phyloP scores from a whole-genome alignment of 2,329 filamentous ascomycete genomes.

The Paraconiothyrium sp. region DNA sequence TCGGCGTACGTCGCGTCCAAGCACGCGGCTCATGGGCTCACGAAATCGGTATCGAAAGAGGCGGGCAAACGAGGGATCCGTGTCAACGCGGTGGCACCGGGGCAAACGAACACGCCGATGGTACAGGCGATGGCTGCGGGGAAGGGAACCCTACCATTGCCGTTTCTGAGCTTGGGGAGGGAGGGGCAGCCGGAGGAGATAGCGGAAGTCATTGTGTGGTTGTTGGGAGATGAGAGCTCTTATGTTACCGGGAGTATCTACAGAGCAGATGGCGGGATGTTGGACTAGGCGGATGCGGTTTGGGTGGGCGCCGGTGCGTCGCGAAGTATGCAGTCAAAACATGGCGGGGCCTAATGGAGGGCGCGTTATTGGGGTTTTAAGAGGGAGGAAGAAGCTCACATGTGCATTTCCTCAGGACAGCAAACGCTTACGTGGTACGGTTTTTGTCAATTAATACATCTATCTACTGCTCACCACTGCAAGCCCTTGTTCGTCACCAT shows the following conservation, averaged over 20 bases:
- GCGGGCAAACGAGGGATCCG: conserved; percentile 20
- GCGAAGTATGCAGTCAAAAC: neutral
- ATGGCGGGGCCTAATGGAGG: too few species aligned
- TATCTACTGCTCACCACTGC: too few species aligned
- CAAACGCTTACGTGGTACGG: too few species aligned
- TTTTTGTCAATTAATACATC: too few species aligned
- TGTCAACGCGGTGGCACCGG: conserved; percentile 24
- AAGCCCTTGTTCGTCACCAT: too few species aligned
- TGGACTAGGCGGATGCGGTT: conserved; percentile 15
- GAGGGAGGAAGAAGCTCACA: too few species aligned
- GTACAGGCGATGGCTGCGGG: conserved; percentile 19
- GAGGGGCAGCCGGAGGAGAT: conserved; percentile 37
- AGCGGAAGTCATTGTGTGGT: conserved; percentile 23
- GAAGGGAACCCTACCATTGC: conserved; percentile 16
- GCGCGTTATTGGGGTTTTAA: too few species aligned
- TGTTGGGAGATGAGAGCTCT: conserved; percentile 21
- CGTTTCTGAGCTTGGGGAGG: conserved; percentile 52
- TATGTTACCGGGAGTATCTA: conserved; percentile 26
- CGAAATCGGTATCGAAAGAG: conserved; percentile 24
- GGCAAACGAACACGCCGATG: conserved; percentile 24
- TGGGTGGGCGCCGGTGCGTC: neutral
- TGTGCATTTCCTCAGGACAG: too few species aligned
- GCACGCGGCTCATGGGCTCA: conserved; percentile 25
- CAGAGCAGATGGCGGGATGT: conserved; percentile 24
- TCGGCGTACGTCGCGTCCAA: conserved; percentile 27